Evolutionary conservation across 2,329 filamentous ascomycete species (phyloP).

Genomic region (Fusarium proliferatum): DNA sequence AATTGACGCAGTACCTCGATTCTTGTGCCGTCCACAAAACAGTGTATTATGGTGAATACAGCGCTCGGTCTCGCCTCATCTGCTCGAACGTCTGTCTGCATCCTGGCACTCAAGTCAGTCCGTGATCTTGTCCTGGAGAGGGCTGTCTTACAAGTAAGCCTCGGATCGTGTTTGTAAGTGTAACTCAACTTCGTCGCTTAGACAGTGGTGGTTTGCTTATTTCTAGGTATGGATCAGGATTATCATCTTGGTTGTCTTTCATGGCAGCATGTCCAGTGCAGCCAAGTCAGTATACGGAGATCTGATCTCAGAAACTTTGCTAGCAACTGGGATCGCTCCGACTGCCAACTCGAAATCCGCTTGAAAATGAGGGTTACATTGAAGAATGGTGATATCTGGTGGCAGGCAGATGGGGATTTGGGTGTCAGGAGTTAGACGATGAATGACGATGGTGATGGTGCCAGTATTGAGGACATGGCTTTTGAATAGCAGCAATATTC

Average conservation of each 20-base stretch:
- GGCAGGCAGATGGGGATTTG: not conserved
- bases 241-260: not conserved
- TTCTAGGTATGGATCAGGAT: too few relatives aligned
- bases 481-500: not conserved
- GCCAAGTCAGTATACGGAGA: not conserved
- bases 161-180: accelerated
- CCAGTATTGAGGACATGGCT: too few relatives aligned
- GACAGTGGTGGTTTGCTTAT: not conserved
- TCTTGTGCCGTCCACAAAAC: not conserved
- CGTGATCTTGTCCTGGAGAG: too few relatives aligned
- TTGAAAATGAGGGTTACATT: not conserved
- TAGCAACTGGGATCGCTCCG: not conserved
- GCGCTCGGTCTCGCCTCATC: too few relatives aligned
- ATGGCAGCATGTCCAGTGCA: not conserved
- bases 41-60: accelerated
- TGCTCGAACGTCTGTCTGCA: not conserved
- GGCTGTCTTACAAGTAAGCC: accelerated
- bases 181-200: accelerated
- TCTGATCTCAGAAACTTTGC: not conserved
- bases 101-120: not conserved
- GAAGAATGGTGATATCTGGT: not conserved
- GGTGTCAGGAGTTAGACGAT: too few relatives aligned
- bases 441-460: too few relatives aligned
- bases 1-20: too few relatives aligned
- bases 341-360: not conserved